These are phyloP conservation scores for Lepraria neglecta DNA, from an alignment of 495 filamentous ascomycete genomes.

Conservation along the genomic window DNA sequence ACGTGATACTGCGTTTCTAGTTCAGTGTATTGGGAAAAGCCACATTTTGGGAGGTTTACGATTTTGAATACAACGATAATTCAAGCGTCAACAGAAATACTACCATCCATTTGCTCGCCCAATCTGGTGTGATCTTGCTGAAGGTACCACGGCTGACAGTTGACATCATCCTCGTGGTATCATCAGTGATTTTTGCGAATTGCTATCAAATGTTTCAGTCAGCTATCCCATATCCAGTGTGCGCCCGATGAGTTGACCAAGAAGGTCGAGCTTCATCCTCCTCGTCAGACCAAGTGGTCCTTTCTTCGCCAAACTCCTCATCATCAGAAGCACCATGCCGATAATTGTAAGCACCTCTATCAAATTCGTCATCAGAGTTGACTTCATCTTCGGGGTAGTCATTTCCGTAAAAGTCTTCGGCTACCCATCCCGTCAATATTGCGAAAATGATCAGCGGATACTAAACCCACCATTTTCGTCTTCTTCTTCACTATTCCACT, in stretches of 20 bases:
- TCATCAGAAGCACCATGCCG: slow-evolving; percentile 44
- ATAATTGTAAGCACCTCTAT: slow-evolving; percentile 46
- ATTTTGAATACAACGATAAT: neutral
- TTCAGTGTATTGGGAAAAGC: neutral
- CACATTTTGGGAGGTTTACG: neutral
- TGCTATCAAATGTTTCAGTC: neutral
- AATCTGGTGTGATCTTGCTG: neutral
- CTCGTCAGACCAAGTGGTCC: slow-evolving; percentile 38
- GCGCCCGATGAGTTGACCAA: neutral
- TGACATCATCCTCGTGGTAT: neutral
- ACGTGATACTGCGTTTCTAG: neutral
- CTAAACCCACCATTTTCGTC: slow-evolving; percentile 51
- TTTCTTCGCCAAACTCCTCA: slow-evolving; percentile 49
- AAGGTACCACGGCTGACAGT: neutral
- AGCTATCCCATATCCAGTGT: neutral
- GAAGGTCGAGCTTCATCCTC: slow-evolving; percentile 29
- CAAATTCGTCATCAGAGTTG: slow-evolving; percentile 51
- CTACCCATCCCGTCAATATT: slow-evolving; percentile 33
- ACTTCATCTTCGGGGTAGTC: slow-evolving; percentile 65
- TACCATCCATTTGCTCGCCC: too few species aligned
- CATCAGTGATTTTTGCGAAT: neutral
- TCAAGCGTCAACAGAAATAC: neutral
- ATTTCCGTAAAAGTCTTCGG: slow-evolving; percentile 59
- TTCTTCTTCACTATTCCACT: slow-evolving; percentile 55
- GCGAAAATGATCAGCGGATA: neutral